Percentiles rank a stretch among this genome's conserved stretches.
Conservation (phyloP, 768 basidiomycete species). For the Vishniacozyma victoriae region DNA sequence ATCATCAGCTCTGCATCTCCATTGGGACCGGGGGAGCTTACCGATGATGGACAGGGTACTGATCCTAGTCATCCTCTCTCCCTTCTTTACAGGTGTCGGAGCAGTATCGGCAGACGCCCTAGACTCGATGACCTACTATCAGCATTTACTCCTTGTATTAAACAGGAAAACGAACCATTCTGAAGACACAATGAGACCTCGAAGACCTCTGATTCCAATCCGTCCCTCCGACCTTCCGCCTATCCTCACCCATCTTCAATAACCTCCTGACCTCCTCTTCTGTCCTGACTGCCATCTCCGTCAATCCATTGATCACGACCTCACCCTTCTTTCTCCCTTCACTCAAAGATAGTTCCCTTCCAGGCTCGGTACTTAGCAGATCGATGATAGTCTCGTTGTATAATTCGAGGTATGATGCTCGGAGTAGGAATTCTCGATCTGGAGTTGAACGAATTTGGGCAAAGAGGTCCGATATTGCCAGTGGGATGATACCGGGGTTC, state of each 20-base stretch:
- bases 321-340: constrained; percentile 52
- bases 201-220: constrained; percentile 98
- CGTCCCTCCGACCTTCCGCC: constrained; percentile 86
- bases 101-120: too few species aligned
- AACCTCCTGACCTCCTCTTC: constrained; percentile 79
- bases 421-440: constrained; percentile 80
- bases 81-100: constrained; percentile 25
- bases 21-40: constrained; percentile 3
- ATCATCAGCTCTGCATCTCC: constrained; percentile 5
- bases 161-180: constrained; percentile 57
- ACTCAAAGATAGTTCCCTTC: constrained; percentile 55
- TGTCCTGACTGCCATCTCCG: constrained; percentile 92
- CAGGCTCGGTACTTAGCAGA: constrained; percentile 66
- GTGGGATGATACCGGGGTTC: constrained; percentile 90
- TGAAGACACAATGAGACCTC: constrained; percentile 87
- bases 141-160: background rate
- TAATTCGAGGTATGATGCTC: constrained; percentile 93
- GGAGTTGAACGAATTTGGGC: constrained; percentile 52
- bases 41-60: constrained; percentile 42
- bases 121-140: constrained; percentile 62
- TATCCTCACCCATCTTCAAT: constrained; percentile 74
- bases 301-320: constrained; percentile 58
- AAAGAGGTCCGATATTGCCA: constrained; percentile 80
- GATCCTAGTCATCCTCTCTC: constrained; percentile 43
- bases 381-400: constrained; percentile 63